These are phyloP conservation scores for Geranomyces michiganensis DNA, from an alignment of 192 early-diverging fungal species.

Conservation along the genomic window DNA sequence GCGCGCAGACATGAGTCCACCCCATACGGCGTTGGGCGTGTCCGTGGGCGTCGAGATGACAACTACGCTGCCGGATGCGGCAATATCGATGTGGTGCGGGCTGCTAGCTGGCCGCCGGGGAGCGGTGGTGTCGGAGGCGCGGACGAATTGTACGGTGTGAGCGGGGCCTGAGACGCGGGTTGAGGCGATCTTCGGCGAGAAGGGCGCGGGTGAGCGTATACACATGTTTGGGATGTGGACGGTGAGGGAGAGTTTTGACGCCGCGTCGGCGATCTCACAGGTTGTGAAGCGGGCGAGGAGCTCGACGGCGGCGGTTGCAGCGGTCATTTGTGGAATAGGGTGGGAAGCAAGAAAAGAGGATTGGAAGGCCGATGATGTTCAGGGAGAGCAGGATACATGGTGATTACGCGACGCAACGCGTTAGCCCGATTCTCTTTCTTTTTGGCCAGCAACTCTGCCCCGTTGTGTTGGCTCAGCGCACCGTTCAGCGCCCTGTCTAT, in stretches of 20 bases:
- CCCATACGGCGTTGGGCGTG: conserved; percentile 53
- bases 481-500: no score
- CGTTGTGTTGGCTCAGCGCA: no score
- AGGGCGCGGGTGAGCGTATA: conserved; percentile 18
- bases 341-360: no score
- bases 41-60: conserved; percentile 43
- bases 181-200: not conserved
- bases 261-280: conserved; percentile 54
- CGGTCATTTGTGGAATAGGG: no score
- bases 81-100: conserved; percentile 46
- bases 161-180: conserved; percentile 42
- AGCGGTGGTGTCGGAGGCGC: conserved; percentile 15
- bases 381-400: no score
- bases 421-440: not conserved
- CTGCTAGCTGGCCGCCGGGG: conserved; percentile 13
- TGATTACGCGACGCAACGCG: no score
- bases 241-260: conserved; percentile 36
- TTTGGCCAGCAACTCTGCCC: conserved; percentile 9
- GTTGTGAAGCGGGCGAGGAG: conserved; percentile 3
- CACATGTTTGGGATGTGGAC: conserved; percentile 32
- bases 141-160: conserved; percentile 44
- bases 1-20: conserved; percentile 54
- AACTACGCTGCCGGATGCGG: conserved; percentile 40
- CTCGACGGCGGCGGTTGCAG: no score
- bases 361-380: no score